phyloP scores from a whole-genome alignment of 805 yeast genomes.

The Yarrowia porcina region DNA sequence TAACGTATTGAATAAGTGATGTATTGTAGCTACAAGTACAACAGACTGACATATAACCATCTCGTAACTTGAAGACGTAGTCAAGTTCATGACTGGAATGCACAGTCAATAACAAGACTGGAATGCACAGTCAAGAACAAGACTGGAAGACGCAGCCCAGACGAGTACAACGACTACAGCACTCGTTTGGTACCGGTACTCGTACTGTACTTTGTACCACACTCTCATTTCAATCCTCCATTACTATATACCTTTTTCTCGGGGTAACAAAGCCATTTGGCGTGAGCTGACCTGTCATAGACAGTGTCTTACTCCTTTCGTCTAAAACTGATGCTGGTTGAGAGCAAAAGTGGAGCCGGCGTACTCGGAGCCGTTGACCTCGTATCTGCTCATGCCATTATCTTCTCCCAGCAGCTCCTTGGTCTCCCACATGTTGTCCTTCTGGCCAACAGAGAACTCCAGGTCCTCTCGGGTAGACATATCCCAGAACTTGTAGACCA shows the following conservation, averaged over 20 bases:
- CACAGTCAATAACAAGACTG: no score
- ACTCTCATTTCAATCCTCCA: background rate
- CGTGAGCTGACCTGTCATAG: no score
- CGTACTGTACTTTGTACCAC: background rate
- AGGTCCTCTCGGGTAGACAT: slow-evolving; percentile 92
- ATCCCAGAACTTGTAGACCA: slow-evolving; percentile 96
- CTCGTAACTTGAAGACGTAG: no score
- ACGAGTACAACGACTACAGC: no score
- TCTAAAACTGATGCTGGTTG: slow-evolving; percentile 29
- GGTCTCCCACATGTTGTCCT: slow-evolving; percentile 44
- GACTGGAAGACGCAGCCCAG: no score
- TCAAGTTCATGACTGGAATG: no score
- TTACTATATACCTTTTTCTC: slow-evolving; percentile 7
- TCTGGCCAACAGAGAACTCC: slow-evolving; percentile 74
- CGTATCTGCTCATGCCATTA: slow-evolving; percentile 29
- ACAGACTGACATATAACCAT: no score
- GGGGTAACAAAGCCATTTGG: slow-evolving; percentile 13
- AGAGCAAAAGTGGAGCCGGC: slow-evolving; percentile 39
- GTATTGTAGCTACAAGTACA: no score
- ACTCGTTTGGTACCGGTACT: no score
- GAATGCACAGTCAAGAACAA: no score
- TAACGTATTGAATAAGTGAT: background rate
- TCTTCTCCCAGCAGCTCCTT: slow-evolving; percentile 38
- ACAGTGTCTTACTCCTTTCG: background rate
- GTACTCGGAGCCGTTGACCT: slow-evolving; percentile 35